phyloP scores from a whole-genome alignment of 176 grass and related monocot species.

The Juncus effusus region DNA sequence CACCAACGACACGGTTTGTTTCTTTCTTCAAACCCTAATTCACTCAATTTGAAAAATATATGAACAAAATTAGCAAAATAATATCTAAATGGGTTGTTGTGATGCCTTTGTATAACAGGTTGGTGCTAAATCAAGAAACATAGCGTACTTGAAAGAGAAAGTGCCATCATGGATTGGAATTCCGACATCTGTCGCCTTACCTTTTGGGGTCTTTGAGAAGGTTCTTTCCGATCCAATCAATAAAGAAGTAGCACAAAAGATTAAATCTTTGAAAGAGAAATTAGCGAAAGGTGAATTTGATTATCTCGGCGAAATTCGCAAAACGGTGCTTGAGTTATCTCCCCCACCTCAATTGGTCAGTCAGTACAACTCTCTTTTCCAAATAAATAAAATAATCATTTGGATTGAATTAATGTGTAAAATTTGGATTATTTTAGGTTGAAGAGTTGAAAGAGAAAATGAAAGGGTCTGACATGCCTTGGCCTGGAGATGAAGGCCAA shows the following conservation, averaged over 20 bases:
- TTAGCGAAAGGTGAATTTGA: constrained; percentile 62
- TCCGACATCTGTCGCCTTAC: constrained; percentile 91
- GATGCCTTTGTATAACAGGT: constrained; percentile 39
- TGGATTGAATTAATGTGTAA: background rate
- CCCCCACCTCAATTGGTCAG: constrained; percentile 65
- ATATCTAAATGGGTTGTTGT: constrained; percentile 17
- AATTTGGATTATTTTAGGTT: constrained; percentile 50
- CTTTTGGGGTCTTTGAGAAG: constrained; percentile 93
- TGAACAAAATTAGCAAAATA: constrained; percentile 3
- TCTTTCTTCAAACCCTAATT: constrained; percentile 1
- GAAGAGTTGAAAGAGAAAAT: constrained; percentile 83
- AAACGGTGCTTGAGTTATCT: constrained; percentile 57
- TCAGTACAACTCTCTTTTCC: constrained; percentile 12
- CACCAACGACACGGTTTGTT: constrained; percentile 71
- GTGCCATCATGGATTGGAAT: constrained; percentile 83
- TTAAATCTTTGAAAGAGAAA: constrained; percentile 59
- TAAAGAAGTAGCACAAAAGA: constrained; percentile 57
- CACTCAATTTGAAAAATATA: background rate
- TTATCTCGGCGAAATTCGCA: constrained; percentile 64
- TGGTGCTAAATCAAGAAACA: constrained; percentile 89
- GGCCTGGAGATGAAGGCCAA: constrained; percentile 91
- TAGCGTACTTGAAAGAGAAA: constrained; percentile 90
- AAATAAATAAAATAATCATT: background rate
- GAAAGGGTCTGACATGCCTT: constrained; percentile 79
- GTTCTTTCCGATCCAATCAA: constrained; percentile 77